A percentile compares a stretch with the other conserved stretches of the same genome.
These are phyloP conservation scores for Aureobasidium sp. DNA, from an alignment of 2,329 filamentous ascomycete species.

Conservation along the genomic window DNA sequence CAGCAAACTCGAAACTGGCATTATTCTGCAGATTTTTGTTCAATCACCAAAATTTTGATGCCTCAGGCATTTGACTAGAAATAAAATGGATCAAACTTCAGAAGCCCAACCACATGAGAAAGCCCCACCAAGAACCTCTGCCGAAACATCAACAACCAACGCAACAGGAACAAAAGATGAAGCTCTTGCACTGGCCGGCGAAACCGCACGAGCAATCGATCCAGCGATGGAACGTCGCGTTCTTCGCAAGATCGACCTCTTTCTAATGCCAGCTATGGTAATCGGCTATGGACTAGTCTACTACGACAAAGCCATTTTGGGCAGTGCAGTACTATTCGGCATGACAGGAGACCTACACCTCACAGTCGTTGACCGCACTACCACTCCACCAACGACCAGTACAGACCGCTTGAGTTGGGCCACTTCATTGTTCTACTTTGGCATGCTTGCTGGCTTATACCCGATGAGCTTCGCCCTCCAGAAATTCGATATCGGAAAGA, in stretches of 20 bases:
- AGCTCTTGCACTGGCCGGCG: slow-evolving; percentile 52
- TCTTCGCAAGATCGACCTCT: slow-evolving; percentile 57
- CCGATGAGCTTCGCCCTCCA: slow-evolving; percentile 65
- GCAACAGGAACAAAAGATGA: slow-evolving; percentile 40
- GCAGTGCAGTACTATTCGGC: slow-evolving; percentile 63
- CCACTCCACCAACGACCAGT: slow-evolving; percentile 49
- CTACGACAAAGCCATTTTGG: slow-evolving; percentile 65
- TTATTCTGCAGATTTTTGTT: too few species aligned
- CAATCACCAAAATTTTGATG: too few species aligned
- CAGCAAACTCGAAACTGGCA: too few species aligned
- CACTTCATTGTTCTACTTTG: slow-evolving; percentile 72
- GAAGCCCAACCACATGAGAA: background rate
- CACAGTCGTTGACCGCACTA: slow-evolving; percentile 42
- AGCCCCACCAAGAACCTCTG: background rate
- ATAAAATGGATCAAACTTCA: too few species aligned
- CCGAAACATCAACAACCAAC: background rate
- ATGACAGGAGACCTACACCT: slow-evolving; percentile 63
- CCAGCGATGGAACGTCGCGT: slow-evolving; percentile 47
- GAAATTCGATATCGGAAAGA: slow-evolving; percentile 55
- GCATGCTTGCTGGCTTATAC: slow-evolving; percentile 65
- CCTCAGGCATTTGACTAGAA: too few species aligned
- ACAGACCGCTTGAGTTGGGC: slow-evolving; percentile 67
- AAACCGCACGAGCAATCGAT: slow-evolving; percentile 47
- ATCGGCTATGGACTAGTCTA: slow-evolving; percentile 59
- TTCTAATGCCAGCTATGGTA: slow-evolving; percentile 59